Evolutionary conservation across 2,329 filamentous ascomycete species (phyloP).

Genomic region (Bipolaris victoriae): DNA sequence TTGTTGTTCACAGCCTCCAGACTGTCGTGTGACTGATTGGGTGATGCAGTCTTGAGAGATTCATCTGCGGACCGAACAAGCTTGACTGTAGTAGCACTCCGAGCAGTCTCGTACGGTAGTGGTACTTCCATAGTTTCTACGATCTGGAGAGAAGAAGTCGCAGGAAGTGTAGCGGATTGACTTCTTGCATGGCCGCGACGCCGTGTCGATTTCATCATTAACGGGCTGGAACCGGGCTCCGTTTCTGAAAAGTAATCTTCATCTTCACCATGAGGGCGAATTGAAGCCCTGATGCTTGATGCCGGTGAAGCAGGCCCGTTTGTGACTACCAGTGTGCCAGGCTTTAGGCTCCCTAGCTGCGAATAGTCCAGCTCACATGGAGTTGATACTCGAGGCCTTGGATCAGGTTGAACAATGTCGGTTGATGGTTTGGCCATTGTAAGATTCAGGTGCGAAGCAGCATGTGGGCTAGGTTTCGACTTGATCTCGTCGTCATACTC

Average conservation of each 20-base stretch:
- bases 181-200: constrained; percentile 34
- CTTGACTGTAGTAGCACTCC: constrained; percentile 1
- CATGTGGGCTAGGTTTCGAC: constrained; percentile 33
- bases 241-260: constrained; percentile 41
- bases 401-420: constrained; percentile 30
- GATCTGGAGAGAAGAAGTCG: constrained; percentile 18
- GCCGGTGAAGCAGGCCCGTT: constrained; percentile 57
- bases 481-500: constrained; percentile 37
- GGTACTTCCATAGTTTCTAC: neutral
- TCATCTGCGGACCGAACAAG: constrained; percentile 9
- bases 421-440: constrained; percentile 29
- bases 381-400: constrained; percentile 42
- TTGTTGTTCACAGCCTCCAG: constrained; percentile 23
- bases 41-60: neutral
- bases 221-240: constrained; percentile 25
- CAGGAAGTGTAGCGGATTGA: constrained; percentile 35
- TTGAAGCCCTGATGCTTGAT: constrained; percentile 39
- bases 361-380: constrained; percentile 52
- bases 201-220: constrained; percentile 29
- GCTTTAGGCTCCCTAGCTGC: constrained; percentile 50
- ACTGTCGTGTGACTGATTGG: constrained; percentile 7
- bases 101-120: neutral
- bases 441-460: constrained; percentile 29
- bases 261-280: constrained; percentile 17
- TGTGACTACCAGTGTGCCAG: constrained; percentile 55